Evolutionary conservation across 768 basidiomycete genomes (phyloP), one percentile per base, ranked within the genome.

Genomic region (Lentinus brumalis): DNA sequence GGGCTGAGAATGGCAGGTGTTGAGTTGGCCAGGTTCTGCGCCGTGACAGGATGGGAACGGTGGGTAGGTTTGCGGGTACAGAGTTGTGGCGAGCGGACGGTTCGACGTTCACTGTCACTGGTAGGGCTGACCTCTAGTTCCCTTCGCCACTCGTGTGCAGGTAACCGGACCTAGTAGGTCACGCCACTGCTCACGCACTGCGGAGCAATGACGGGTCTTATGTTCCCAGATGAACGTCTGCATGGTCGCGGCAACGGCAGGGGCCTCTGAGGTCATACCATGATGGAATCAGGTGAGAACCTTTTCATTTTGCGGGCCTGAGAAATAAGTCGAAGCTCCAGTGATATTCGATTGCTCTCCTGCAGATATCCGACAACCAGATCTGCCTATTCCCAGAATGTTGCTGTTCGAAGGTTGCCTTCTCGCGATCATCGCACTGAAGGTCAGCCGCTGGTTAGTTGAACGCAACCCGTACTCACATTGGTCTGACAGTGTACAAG

Each of bases 211-310:
- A 26, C 21, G 45, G 39, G 32, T 52, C 32, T 38, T 18, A 38
- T 35, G 51, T 35, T 35, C 50, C 16, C 50, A 21, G 9, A 14
- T 8, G 10, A 26, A 18, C 21, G 6, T 30, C 46, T 47, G 46
- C 26, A 26, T 15, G 46, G 46, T 30, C 11, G 26, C 49, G 45
- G 35, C 51, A 51, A 53, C 46, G 53, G 51, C 44, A 16, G 46
- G n/a, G 30, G 32, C 5, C 26, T 26, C 21, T 26, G 56, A 57
- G 41, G 49, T 50, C 39, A 30, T n/a, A 30, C 14, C 21, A 21
- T 46, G 53, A 49, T 35, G 35, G 35, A 35, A 58, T 60, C 53
- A 54, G 58, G 58, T 59, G 57, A 59, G 57, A 59, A 46, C 32
- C 5, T 30, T 16, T 46, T 38, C 53, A 59, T 44, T 44, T 44